Evolutionary conservation across 768 basidiomycete species (phyloP), one percentile per base, ranked within the genome.

Genomic region (Boletus pseudopeckii): DNA sequence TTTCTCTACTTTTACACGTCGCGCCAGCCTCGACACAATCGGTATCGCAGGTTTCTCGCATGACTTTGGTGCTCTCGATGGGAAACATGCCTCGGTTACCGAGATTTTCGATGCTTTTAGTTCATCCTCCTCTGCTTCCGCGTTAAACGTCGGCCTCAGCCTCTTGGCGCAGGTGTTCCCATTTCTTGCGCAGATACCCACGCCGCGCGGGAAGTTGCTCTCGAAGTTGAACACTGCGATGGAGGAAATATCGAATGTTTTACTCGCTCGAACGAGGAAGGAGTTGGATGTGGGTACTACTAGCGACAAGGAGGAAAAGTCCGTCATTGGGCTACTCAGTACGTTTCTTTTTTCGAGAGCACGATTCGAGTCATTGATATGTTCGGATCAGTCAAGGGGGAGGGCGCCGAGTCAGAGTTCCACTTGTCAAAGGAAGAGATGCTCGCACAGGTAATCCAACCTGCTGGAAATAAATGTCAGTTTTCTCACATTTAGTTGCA

Each of bases 21-120:
- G 28, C 9, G 8, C 28, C 8, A 28, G 28, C 9, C 28, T 28
- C 9, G 84, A 85, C 58, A 74, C 75, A 3, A 74, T 85, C 42
- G 82, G 83, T 18, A 79, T 84, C 36, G 81, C 81, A 10, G 83
- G 82, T 2, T 85, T 85, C 56, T 78, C 79, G 0, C 78, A 85
- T 57, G 75, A 84, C 59, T 85, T 85, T 59, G 75, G 76, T 26
- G 67, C 79, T 1, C 71, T 85, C 15, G 75, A 80, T 1, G 82
- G 82, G 3, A 74, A 80, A 54, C 64, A 63, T 22, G 68, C 76
- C 3, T 50, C 73, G 4, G 72, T 83, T 7, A 67, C 72, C 5
- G 65, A 74, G 3, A 62, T 71, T 7, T 78, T 81, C n/a, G 75
- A 76, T 11, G 57, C 70, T 0, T 72, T 77, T 51, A 48, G 20